Evolutionary conservation across 2,329 filamentous ascomycete genomes (phyloP).

Genomic region (Penicillium capsulatum): DNA sequence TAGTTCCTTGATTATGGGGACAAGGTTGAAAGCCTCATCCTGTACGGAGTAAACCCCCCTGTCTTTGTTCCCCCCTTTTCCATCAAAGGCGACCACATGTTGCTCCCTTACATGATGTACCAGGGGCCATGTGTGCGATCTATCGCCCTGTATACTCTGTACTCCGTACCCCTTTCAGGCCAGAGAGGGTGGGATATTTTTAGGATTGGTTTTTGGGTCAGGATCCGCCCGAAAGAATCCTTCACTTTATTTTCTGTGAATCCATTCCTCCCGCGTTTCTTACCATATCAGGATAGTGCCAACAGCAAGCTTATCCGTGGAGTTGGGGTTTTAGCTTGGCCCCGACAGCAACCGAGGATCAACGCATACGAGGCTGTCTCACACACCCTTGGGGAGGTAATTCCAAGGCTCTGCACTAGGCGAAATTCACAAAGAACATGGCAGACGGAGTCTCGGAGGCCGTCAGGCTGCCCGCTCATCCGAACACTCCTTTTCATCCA

Average conservation of each 20-base stretch:
- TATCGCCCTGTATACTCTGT: constrained; percentile 10
- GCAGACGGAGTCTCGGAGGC: neutral
- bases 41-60: no score
- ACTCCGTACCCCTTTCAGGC: constrained; percentile 2
- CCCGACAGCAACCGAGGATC: neutral
- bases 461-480: constrained; percentile 18
- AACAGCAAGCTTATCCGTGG: no score
- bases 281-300: neutral
- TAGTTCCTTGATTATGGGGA: no score
- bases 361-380: neutral
- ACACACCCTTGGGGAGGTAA: no score
- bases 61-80: no score
- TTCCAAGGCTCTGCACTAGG: no score
- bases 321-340: constrained; percentile 1
- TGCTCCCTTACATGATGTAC: constrained; percentile 14
- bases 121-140: constrained; percentile 13
- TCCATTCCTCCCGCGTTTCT: neutral
- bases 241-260: no score
- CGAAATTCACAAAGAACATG: neutral
- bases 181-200: no score
- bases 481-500: constrained; percentile 14
- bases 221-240: no score
- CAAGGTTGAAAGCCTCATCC: no score
- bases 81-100: no score
- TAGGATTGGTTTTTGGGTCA: neutral